These are phyloP conservation scores for Cystobasidiopsis lactophilus DNA, from an alignment of 768 basidiomycete species.

Conservation along the genomic window DNA sequence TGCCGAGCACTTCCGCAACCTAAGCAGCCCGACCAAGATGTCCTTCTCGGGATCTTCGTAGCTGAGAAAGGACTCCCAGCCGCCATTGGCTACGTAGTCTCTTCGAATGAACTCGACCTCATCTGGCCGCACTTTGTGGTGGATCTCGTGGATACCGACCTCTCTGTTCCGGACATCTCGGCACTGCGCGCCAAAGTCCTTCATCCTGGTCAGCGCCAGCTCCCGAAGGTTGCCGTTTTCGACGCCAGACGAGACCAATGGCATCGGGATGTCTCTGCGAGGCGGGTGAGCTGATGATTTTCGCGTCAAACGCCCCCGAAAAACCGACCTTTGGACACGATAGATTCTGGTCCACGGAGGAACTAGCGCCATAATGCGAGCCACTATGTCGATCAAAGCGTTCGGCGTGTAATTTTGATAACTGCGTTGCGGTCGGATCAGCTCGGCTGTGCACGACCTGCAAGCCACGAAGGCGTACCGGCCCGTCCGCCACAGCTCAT, in stretches of 20 bases:
- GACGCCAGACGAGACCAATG: conserved; percentile 85
- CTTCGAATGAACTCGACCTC: conserved; percentile 82
- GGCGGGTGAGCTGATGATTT: background rate
- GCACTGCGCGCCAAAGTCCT: conserved; percentile 94
- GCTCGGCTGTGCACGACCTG: conserved; percentile 21
- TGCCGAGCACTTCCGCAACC: conserved; percentile 82
- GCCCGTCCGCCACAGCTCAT: conserved; percentile 21
- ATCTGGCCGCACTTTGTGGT: conserved; percentile 69
- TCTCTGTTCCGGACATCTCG: conserved; percentile 93
- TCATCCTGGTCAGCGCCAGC: conserved; percentile 88
- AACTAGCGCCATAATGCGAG: conserved; percentile 79
- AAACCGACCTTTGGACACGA: conserved; percentile 65
- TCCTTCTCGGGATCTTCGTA: conserved; percentile 96
- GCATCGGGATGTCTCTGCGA: conserved; percentile 78
- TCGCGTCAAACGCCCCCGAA: background rate
- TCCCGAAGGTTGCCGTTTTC: conserved; percentile 96
- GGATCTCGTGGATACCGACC: conserved; percentile 97
- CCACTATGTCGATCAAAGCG: conserved; percentile 88
- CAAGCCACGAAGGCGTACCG: conserved; percentile 7
- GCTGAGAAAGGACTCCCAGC: conserved; percentile 98
- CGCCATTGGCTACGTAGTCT: conserved; percentile 90
- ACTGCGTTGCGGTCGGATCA: conserved; percentile 38
- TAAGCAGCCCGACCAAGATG: conserved; percentile 78
- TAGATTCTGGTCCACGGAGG: conserved; percentile 98
- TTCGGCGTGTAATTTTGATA: conserved; percentile 99